Base-by-base conservation (phyloP, 2,329 filamentous ascomycete genomes). In the Verticillium longisporum region DNA sequence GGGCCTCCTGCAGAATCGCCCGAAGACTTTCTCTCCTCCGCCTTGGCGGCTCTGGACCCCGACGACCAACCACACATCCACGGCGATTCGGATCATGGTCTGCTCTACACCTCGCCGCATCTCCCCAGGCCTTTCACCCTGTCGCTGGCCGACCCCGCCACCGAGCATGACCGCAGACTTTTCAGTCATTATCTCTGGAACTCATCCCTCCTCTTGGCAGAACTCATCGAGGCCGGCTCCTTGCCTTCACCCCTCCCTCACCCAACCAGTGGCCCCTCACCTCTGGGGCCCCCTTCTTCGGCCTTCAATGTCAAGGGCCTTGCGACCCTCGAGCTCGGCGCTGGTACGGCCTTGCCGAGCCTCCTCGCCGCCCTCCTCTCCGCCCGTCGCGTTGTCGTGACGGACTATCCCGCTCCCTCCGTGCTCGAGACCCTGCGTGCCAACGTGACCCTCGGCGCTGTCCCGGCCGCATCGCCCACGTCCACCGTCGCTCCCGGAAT, bases 161-260 rank as follows among this genome's bases (percentile, higher is more conserved):
- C 72, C 36, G 83, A 87, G 60, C 73, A 79, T 34, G 82, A 86
- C 66, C 75, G 87, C 57, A 72, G 74, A 21, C 79, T 91, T 55
- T 91, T 90, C 70, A 85, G 86, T 63, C 88, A 92, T 70, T 90
- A 88, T 71, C 74, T 91, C 32, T 92, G 88, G 88, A 92, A 92
- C 73, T 80, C 88, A 6, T 80, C 78, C 18, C 71, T 87, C 56
- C 72, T 83, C 64, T 75, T 85, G 1, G 82, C 81, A 9, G 83
- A 85, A 72, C 74, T 84, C 34, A 73, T 86, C 60, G 83, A 86
- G 70, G 76, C 77, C 7, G 80, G 78, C 53, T 74, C 77, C 6
- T 66, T 82, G 26, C 66, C 66, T 14, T n/a, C 6, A 18, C 45
- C 45, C 41, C 54, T 72, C 6, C 59, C 59, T 10, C 56, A 63